Evolutionary conservation across 768 basidiomycete genomes (phyloP).

Genomic region (Brasilioporus rufonigricans): DNA sequence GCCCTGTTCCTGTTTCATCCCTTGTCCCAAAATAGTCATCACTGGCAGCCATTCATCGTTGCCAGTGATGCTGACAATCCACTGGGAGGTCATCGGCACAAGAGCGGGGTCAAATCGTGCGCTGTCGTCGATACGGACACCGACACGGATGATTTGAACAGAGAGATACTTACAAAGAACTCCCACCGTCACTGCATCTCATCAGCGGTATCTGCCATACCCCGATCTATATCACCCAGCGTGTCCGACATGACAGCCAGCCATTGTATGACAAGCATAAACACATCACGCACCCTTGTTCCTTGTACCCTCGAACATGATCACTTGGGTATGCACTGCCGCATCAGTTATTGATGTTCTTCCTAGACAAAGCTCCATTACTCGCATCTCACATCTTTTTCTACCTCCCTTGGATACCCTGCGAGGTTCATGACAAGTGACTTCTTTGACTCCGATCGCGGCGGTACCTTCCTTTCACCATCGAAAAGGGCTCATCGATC

Average conservation of each 20-base stretch:
- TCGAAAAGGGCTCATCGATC: neutral
- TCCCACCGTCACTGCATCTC: constrained; percentile 7
- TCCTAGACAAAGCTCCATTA: neutral
- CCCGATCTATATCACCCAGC: neutral
- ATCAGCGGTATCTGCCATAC: neutral
- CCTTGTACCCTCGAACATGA: neutral
- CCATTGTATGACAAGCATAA: neutral
- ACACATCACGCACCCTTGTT: neutral
- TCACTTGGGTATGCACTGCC: neutral
- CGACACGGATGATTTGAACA: constrained; percentile 1
- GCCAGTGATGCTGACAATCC: neutral
- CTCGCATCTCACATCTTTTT: neutral
- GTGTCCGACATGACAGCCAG: neutral
- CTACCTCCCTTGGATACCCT: neutral
- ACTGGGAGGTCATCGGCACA: neutral
- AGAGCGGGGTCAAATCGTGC: neutral
- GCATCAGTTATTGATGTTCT: too few relatives aligned
- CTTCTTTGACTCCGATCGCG: neutral
- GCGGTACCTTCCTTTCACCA: neutral
- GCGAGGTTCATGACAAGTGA: neutral
- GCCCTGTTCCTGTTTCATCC: neutral
- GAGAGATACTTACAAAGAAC: neutral
- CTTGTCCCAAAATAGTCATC: too few relatives aligned
- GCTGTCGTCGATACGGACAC: constrained; percentile 9
- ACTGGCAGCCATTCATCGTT: too few relatives aligned